phyloP scores from a whole-genome alignment of 202 grass and related monocot genomes.

The Brachypodium distachyon region DNA sequence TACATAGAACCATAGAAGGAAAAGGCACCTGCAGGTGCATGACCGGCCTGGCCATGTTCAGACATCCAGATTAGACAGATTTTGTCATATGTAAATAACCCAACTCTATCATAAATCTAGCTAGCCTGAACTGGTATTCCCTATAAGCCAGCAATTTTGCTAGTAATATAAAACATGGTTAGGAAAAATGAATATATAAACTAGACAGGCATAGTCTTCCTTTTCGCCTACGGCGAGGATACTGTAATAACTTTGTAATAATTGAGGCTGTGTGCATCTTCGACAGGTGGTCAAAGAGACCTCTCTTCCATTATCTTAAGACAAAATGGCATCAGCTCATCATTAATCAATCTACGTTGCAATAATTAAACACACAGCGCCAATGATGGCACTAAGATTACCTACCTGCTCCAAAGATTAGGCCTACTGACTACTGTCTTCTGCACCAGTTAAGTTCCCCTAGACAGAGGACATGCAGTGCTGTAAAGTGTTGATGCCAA shows the following conservation, averaged over 20 bases:
- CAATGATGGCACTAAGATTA: conserved; percentile 9
- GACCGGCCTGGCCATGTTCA: not conserved
- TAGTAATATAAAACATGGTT: not conserved
- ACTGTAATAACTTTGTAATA: no score
- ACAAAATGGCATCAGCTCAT: not conserved
- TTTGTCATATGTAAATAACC: not conserved
- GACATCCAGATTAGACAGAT: not conserved
- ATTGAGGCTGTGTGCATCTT: no score
- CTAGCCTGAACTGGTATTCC: not conserved
- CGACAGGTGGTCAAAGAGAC: no score
- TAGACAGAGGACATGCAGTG: not conserved
- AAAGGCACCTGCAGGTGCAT: not conserved
- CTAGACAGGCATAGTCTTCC: not conserved
- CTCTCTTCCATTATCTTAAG: no score
- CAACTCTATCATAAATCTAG: not conserved
- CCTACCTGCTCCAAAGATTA: not conserved
- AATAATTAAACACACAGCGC: not conserved
- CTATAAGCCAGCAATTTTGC: not conserved
- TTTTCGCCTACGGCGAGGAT: no score
- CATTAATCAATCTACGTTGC: conserved; percentile 1
- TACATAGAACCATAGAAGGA: not conserved
- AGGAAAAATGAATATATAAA: not conserved
- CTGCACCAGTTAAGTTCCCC: not conserved
- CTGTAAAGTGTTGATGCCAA: not conserved
- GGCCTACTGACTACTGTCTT: conserved; percentile 5